Evolutionary conservation across 108 stramenopile genomes (phyloP), one percentile per base, ranked within the genome.

Genomic region (Cyclotella baltica): DNA sequence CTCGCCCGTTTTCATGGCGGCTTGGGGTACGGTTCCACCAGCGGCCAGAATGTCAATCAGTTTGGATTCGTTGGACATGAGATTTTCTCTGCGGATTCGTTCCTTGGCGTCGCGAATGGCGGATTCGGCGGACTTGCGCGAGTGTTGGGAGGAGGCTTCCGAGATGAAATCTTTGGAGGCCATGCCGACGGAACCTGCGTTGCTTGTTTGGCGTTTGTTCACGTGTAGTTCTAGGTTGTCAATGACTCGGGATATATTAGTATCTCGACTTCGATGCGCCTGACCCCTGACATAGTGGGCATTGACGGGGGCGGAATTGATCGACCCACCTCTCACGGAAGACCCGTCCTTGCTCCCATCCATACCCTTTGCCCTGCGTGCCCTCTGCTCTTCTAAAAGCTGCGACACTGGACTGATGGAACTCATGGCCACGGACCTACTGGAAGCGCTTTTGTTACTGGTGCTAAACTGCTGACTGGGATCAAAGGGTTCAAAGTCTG

Each of bases 231-330:
- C 91, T 48, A 94, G 81, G 72, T 86, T 94, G 75, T 88, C 70
- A 72, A 94, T 94, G 51, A 94, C 92, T 61, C 88, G 87, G 36
- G 93, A 87, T n/a, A 94, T 89, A n/a, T 89, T 88, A n/a, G 53
- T 62, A 23, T 52, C 57, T 36, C 28, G 52, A 13, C 62, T 70
- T 23, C 63, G 75, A 57, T 82, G 73, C 55, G 84, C 85, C 48
- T 86, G 84, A 53, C 87, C 78, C 47, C 90, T 87, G 50, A 89
- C 65, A 52, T 80, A 89, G 0, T 91, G 67, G 0, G 89, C 84
- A 37, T 90, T 85, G 20, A 84, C 88, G 0, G 94, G 94, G 20
- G 94, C 94, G 31, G 91, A 92, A 53, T 92, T 95, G 73, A 95
- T 87, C 25, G 90, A 75, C 22, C 74, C 65, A 36, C 73, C 57